phyloP scores from a whole-genome alignment of 495 filamentous ascomycete species.

The Apodospora peruviana region DNA sequence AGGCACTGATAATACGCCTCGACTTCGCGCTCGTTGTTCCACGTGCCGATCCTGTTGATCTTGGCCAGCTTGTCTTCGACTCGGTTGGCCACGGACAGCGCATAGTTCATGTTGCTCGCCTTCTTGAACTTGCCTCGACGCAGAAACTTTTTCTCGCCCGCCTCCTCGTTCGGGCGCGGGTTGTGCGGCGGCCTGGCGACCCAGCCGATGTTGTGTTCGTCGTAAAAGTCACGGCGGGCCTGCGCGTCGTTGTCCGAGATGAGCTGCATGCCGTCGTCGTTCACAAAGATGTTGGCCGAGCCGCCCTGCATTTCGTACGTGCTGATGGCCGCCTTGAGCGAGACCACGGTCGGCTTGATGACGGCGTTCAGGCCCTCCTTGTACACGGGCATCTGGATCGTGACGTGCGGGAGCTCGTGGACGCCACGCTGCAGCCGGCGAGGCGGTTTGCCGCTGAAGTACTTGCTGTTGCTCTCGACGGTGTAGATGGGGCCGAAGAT shows the following conservation, averaged over 20 bases:
- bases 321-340: slow-evolving; percentile 59
- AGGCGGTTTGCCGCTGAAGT: slow-evolving; percentile 53
- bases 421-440: slow-evolving; percentile 39
- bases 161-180: slow-evolving; percentile 32
- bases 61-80: slow-evolving; percentile 53
- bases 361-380: slow-evolving; percentile 62
- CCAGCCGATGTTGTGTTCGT: slow-evolving; percentile 59
- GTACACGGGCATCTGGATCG: slow-evolving; percentile 72
- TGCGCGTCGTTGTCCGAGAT: slow-evolving; percentile 49
- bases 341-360: slow-evolving; percentile 57
- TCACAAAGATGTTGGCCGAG: slow-evolving; percentile 65
- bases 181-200: slow-evolving; percentile 56
- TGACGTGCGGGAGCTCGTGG: slow-evolving; percentile 56
- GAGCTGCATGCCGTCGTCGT: slow-evolving; percentile 65
- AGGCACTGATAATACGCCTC: slow-evolving; percentile 46
- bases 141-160: slow-evolving; percentile 39
- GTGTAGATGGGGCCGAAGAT: slow-evolving; percentile 55
- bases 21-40: slow-evolving; percentile 48
- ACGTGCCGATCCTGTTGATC: slow-evolving; percentile 34
- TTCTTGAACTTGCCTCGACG: slow-evolving; percentile 69
- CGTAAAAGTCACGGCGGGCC: slow-evolving; percentile 57
- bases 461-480: slow-evolving; percentile 52
- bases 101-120: slow-evolving; percentile 71
- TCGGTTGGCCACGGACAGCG: slow-evolving; percentile 50
- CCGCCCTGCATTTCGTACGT: slow-evolving; percentile 66